Conservation (phyloP, 345 rosid species). For the Eucalyptus polyanthemos region DNA sequence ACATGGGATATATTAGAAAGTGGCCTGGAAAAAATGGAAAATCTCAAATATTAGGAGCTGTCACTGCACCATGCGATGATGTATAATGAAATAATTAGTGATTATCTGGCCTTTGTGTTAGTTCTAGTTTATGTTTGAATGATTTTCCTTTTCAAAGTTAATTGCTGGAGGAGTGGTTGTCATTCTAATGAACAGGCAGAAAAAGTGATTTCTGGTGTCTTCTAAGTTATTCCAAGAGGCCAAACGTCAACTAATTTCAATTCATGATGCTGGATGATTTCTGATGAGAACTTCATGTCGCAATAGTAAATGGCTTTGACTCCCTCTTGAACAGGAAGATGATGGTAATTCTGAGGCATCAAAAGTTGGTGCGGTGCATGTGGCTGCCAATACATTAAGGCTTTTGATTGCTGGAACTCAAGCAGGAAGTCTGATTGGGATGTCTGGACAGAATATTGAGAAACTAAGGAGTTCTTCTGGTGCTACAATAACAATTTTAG, state of each 20-base stretch:
- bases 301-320: not conserved
- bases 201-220: not conserved
- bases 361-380: conserved; percentile 26
- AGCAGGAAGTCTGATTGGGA: conserved; percentile 49
- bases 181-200: not conserved
- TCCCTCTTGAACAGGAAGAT: conserved; percentile 32
- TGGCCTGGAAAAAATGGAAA: not conserved
- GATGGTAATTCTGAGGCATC: conserved; percentile 14
- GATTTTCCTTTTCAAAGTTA: not conserved
- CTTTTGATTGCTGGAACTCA: conserved; percentile 59
- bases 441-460: conserved; percentile 56
- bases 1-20: not conserved
- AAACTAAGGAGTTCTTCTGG: conserved; percentile 49
- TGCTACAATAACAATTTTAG: conserved; percentile 43
- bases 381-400: conserved; percentile 48
- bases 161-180: not conserved
- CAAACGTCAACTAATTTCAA: not conserved
- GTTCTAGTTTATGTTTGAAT: not conserved
- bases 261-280: not conserved
- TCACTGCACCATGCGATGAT: not conserved
- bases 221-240: not conserved
- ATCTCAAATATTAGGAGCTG: not conserved
- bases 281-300: not conserved
- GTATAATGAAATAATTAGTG: not conserved
- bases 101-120: not conserved